Evolutionary conservation across 2,329 filamentous ascomycete species (phyloP).

Genomic region (Colletotrichum endophyticum): DNA sequence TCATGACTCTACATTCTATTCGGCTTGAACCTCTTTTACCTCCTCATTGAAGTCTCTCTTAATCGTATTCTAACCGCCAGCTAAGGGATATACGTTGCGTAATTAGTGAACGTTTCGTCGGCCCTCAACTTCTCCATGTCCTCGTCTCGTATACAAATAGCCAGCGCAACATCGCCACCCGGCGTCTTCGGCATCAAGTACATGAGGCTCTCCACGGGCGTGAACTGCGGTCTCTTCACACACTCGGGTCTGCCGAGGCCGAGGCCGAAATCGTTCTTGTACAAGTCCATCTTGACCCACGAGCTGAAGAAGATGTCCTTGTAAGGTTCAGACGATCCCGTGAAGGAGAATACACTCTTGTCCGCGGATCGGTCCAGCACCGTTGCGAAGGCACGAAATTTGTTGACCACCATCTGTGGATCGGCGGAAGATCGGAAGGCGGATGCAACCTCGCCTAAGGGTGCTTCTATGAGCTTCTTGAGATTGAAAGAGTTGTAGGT

Average conservation of each 20-base stretch:
- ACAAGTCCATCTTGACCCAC: slow-evolving; percentile 53
- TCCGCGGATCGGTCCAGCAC: slow-evolving; percentile 36
- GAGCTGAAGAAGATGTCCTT: slow-evolving; percentile 58
- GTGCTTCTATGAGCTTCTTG: slow-evolving; percentile 29
- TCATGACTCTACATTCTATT: not conserved
- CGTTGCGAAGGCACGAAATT: slow-evolving; percentile 46
- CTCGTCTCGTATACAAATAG: slow-evolving; percentile 49
- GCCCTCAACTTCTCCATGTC: slow-evolving; percentile 48
- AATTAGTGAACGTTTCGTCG: slow-evolving; percentile 47
- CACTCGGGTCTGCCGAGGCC: slow-evolving; percentile 49
- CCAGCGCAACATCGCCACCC: slow-evolving; percentile 48
- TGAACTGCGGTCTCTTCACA: slow-evolving; percentile 53
- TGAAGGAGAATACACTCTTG: slow-evolving; percentile 37
- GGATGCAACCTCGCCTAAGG: slow-evolving; percentile 16
- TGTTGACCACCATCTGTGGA: slow-evolving; percentile 35
- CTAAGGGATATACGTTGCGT: slow-evolving; percentile 33
- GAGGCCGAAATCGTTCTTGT: slow-evolving; percentile 51
- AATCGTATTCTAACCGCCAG: fast-evolving
- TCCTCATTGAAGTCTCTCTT: not conserved
- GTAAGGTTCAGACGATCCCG: slow-evolving; percentile 37
- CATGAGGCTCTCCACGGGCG: slow-evolving; percentile 48
- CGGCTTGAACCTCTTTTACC: not conserved
- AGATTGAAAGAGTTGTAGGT: slow-evolving; percentile 40
- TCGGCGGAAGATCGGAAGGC: slow-evolving; percentile 43
- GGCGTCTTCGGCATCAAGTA: slow-evolving; percentile 52